These are phyloP conservation scores for Colletotrichum gloeosporioides DNA, from an alignment of 2,329 filamentous ascomycete species.

Conservation along the genomic window DNA sequence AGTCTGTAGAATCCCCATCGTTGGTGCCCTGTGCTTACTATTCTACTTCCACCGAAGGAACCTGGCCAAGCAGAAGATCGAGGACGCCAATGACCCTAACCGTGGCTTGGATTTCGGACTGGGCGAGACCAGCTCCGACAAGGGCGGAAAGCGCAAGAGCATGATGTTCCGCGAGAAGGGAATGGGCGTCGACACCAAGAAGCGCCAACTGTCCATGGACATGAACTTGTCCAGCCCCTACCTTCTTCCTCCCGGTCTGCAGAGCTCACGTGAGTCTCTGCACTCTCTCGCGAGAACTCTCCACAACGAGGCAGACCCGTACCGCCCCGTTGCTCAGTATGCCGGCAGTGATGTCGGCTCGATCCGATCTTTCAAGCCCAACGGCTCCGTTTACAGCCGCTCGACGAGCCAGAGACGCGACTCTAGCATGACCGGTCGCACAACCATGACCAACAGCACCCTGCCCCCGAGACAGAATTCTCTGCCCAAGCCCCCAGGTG, in stretches of 20 bases:
- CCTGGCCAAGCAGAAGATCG: conserved; percentile 70
- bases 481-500: conserved; percentile 43
- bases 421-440: conserved; percentile 31
- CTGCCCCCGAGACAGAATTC: conserved; percentile 50
- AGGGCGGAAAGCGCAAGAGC: conserved; percentile 44
- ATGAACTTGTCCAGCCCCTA: conserved; percentile 86
- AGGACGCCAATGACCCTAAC: conserved; percentile 87
- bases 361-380: conserved; percentile 55
- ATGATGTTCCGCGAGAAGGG: conserved; percentile 56
- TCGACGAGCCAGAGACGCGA: conserved; percentile 40
- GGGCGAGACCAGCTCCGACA: conserved; percentile 50
- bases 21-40: conserved; percentile 69
- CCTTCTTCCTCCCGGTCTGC: conserved; percentile 83
- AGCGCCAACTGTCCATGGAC: conserved; percentile 69
- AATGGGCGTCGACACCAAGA: conserved; percentile 34
- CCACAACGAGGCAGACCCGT: conserved; percentile 81
- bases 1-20: conserved; percentile 72
- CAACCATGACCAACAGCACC: conserved; percentile 32
- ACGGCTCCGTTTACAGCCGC: conserved; percentile 50
- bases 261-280: conserved; percentile 84
- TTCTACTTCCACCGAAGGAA: conserved; percentile 82
- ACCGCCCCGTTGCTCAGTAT: conserved; percentile 68
- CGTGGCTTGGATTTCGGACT: conserved; percentile 93
- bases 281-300: conserved; percentile 83
- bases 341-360: conserved; percentile 62